Evolutionary conservation across 352 stramenopile genomes (phyloP), one percentile per base, ranked within the genome.

Genomic region (Phytophthora capsici): DNA sequence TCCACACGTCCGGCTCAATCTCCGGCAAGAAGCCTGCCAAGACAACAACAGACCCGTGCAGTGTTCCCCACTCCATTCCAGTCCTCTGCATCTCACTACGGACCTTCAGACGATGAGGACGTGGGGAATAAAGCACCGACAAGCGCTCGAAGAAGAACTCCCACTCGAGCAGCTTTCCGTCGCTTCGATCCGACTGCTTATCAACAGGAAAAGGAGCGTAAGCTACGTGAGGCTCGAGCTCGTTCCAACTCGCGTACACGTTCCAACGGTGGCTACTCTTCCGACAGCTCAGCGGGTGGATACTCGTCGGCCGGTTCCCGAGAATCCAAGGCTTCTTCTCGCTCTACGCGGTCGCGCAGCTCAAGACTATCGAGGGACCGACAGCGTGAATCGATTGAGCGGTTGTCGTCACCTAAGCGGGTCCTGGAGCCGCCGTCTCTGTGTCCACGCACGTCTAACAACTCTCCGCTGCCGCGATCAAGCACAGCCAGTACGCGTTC

Each of bases 101-200:
- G 57, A 8, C 50, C 63, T 44, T 76, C 68, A 26, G 74, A 82
- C 12, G 63, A 80, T 13, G 70, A 82, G 7, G 68, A 67, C 20
- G 45, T 19, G 40, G 34, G 44, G 10, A 44, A 55, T 36, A 67
- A 37, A 54, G 44, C 50, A 5, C 45, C 20, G 7, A 50, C 41
- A 10, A 57, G 26, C 26, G 28, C 23, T 65, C 56, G 67, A 64
- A 44, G 54, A 32, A 44, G 52, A 32, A 40, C 43, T 3, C 45
- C 65, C 6, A 43, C 55, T 20, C 63, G 71, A 10, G 69, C 66
- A 17, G 36, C 60, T 9, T 93, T 91, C 45, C 75, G 80, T 22
- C 79, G 84, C 14, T 95, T 95, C 55, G 84, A 95, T 44, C 86
- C 84, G 7, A 95, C 86, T 9, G 86, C 86, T 12, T 95, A 95